Percentiles rank a stretch among this genome's conserved stretches.
These are phyloP conservation scores for Melanogaster broomeanus DNA, from an alignment of 768 basidiomycete species.

Conservation along the genomic window DNA sequence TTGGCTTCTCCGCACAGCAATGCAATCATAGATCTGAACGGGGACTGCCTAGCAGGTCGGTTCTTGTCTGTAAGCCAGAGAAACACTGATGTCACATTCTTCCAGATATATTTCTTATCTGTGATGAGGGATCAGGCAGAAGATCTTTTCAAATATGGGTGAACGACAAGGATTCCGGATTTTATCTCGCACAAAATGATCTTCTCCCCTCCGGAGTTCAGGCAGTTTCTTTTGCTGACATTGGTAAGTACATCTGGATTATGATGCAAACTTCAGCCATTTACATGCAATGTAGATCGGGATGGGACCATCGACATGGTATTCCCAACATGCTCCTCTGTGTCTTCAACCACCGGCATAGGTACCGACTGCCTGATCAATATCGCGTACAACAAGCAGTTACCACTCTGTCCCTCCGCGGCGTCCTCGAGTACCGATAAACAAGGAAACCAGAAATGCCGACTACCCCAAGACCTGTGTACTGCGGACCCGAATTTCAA, in stretches of 20 bases:
- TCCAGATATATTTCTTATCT: conserved; percentile 87
- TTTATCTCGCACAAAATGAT: conserved; percentile 65
- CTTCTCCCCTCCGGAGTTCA: conserved; percentile 75
- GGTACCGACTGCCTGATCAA: conserved; percentile 83
- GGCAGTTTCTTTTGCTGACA: conserved; percentile 84
- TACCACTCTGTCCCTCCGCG: conserved; percentile 70
- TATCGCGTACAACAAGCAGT: conserved; percentile 91
- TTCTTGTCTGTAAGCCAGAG: neutral
- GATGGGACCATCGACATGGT: conserved; percentile 97
- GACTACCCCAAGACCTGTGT: conserved; percentile 81
- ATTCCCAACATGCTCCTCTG: conserved; percentile 77
- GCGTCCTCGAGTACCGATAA: conserved; percentile 47
- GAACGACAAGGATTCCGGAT: conserved; percentile 79
- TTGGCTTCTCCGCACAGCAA: conserved; percentile 92
- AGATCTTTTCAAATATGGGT: conserved; percentile 90
- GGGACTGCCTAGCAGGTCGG: conserved; percentile 90
- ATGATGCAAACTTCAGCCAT: neutral
- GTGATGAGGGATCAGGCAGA: conserved; percentile 59
- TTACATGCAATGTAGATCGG: conserved; percentile 56
- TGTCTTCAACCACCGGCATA: conserved; percentile 68
- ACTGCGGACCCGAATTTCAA: conserved; percentile 76
- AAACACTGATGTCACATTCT: neutral
- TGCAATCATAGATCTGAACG: conserved; percentile 91
- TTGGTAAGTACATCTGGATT: conserved; percentile 54
- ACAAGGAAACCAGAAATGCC: conserved; percentile 59